Conservation (phyloP, 2,329 filamentous ascomycete genomes). For the Kalaharituber pfeilii region DNA sequence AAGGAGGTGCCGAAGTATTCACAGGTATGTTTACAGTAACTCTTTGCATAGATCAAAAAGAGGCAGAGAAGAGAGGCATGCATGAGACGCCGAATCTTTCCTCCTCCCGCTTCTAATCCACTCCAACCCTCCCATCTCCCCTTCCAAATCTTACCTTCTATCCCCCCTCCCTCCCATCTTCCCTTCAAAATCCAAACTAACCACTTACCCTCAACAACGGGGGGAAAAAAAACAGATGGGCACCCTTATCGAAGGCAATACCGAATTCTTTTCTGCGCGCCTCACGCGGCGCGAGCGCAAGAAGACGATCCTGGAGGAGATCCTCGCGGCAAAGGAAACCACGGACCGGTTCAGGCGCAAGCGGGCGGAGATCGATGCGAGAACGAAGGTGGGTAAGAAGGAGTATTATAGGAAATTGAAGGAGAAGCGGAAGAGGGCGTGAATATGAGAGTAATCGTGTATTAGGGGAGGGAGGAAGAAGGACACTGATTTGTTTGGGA, state of each 20-base stretch:
- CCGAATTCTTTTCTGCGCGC: slow-evolving; percentile 67
- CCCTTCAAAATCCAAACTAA: neutral
- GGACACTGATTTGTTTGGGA: too few species aligned
- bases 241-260: slow-evolving; percentile 71
- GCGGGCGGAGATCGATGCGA: slow-evolving; percentile 66
- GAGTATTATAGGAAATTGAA: slow-evolving; percentile 69
- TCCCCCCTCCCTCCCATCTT: neutral
- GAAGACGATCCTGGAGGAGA: slow-evolving; percentile 69
- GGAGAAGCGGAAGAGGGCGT: slow-evolving; percentile 33
- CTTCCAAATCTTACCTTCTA: too few species aligned
- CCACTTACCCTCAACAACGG: neutral
- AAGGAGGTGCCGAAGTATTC: slow-evolving; percentile 66
- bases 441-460: too few species aligned
- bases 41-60: too few species aligned
- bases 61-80: too few species aligned
- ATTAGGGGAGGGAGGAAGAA: too few species aligned
- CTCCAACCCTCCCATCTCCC: too few species aligned
- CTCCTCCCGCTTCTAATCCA: too few species aligned
- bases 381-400: slow-evolving; percentile 78
- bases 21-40: too few species aligned
- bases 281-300: slow-evolving; percentile 78
- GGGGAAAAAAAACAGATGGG: slow-evolving; percentile 35
- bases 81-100: too few species aligned
- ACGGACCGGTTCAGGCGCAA: slow-evolving; percentile 66
- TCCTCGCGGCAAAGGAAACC: slow-evolving; percentile 49